Evolutionary conservation across 2,329 filamentous ascomycete genomes (phyloP).

Genomic region (Hypoxylon sp.): DNA sequence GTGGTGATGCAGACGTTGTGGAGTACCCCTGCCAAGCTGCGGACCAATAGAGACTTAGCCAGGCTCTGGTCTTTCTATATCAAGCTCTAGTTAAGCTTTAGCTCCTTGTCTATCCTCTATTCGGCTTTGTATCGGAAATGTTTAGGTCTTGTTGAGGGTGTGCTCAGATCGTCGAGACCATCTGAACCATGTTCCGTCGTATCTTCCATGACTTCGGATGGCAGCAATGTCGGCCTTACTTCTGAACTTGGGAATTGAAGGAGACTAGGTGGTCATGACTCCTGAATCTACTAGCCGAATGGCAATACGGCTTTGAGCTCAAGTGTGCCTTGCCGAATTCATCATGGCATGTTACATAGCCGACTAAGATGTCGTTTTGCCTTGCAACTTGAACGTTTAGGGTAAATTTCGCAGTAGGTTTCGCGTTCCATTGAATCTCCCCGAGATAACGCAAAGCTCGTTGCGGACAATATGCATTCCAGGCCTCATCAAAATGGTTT

Average conservation of each 20-base stretch:
- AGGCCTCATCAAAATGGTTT: not conserved
- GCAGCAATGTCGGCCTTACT: not conserved
- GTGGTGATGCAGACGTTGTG: conserved; percentile 22
- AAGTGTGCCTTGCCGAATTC: not conserved
- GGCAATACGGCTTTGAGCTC: not conserved
- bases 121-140: conserved; percentile 20
- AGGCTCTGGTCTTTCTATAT: conserved; percentile 13
- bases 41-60: conserved; percentile 23
- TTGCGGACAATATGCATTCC: not conserved
- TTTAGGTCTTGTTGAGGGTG: not conserved
- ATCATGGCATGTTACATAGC: not conserved
- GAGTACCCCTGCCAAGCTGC: conserved; percentile 12
- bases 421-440: not conserved
- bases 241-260: not conserved
- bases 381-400: not conserved
- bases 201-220: conserved; percentile 11
- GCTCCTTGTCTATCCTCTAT: conserved; percentile 20
- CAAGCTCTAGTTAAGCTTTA: conserved; percentile 29
- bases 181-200: conserved; percentile 8
- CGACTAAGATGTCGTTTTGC: not conserved
- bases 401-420: not conserved
- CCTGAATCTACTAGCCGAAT: not conserved
- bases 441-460: not conserved
- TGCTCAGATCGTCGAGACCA: conserved; percentile 1
- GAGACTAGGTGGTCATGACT: not conserved